Evolutionary conservation across 2,329 filamentous ascomycete species (phyloP), one percentile per base, ranked within the genome.

Genomic region (Aspergillus sp.): DNA sequence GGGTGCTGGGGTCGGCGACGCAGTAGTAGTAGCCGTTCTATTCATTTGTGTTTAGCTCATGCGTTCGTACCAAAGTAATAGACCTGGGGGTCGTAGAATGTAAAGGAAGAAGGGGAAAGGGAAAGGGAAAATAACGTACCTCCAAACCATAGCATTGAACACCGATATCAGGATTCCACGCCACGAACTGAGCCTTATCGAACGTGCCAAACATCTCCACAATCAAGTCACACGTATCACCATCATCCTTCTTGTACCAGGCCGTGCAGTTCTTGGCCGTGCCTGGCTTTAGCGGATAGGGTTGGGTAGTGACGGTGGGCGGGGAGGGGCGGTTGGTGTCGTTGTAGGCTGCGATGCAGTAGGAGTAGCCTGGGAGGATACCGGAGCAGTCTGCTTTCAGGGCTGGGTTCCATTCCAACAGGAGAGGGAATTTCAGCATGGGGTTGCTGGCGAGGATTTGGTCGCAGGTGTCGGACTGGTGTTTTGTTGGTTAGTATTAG

Each of bases 401-500:
- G n/a, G 57, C 60, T 12, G 62, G 60, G 38, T 64, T 64, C 55
- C 59, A 60, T 10, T 60, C 49, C 15, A 62, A 50, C 1, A 64
- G 41, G 9, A 53, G 41, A 8, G 57, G 47, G 13, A 57, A 32
- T 4, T 25, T 41, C 4, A 60, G 36, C 23, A 39, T 30, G 13
- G 45, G 12, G 36, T 62, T 55, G n/a, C 41, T 12, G 5, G 30
- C 17, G 3, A 64, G 17, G 13, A 64, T 62, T 6, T 45, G 36
- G 6, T 55, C 47, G 21, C 62, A 64, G 17, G 54, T 55, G 39
- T 64, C 62, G 8, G 36, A 47, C 62, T 64, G 52, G 17, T 53
- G 7, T 53, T 21, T 48, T 28, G 28, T 49, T 2, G 2, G 21
- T 49, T 9, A 25, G 13, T 30, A 9, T 10, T 32, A 28, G n/a